Percentiles rank a stretch among this genome's conserved stretches.
phyloP scores from a whole-genome alignment of 2,329 filamentous ascomycete genomes.

The Fusarium abutilonis region DNA sequence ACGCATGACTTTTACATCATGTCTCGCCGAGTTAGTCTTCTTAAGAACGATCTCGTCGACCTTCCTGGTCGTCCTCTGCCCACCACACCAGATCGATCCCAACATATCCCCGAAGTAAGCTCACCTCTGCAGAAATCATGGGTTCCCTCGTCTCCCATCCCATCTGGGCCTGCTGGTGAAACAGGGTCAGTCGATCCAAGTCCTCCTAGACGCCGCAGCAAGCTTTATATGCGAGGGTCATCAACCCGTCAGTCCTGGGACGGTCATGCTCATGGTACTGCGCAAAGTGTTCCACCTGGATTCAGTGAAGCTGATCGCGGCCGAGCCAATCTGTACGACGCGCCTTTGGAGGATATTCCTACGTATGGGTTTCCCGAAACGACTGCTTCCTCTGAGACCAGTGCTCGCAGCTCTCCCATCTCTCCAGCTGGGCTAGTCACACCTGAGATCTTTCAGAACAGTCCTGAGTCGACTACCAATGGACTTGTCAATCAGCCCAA shows the following conservation, averaged over 20 bases:
- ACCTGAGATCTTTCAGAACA: not conserved
- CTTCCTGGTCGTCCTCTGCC: not conserved
- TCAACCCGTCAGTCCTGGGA: not conserved
- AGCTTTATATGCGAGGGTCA: not conserved
- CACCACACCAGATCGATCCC: not conserved
- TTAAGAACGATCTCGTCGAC: not conserved
- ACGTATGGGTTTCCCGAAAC: not conserved
- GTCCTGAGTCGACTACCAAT: not conserved
- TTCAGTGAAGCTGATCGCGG: slow-evolving; percentile 14
- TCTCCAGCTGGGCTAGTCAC: not conserved
- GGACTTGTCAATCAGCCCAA: not conserved
- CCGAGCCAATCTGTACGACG: not conserved
- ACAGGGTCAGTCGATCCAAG: not conserved
- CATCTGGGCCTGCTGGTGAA: not conserved
- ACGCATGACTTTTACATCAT: not conserved
- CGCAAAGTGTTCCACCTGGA: not conserved
- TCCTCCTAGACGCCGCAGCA: not conserved
- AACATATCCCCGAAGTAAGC: not conserved
- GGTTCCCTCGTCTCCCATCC: not conserved
- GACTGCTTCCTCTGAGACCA: not conserved
- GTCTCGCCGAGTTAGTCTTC: not conserved
- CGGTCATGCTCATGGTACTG: no score
- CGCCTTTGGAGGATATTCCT: not conserved
- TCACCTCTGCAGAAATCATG: not conserved
- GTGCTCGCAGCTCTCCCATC: not conserved